Evolutionary conservation across 352 stramenopile species (phyloP).

Genomic region (Stramenopiles sp.): DNA sequence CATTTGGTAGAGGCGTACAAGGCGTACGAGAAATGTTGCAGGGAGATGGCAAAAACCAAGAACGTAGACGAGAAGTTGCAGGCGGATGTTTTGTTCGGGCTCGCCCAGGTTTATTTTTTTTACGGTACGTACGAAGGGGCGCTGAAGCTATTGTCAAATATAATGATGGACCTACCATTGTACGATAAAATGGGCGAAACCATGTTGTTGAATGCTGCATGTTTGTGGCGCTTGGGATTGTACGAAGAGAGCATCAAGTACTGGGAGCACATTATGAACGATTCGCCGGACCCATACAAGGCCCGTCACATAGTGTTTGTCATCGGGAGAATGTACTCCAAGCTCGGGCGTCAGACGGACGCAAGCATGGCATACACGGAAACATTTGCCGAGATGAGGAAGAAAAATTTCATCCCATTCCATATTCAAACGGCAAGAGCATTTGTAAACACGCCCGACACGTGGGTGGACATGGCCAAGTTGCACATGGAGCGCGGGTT

Average conservation of each 20-base stretch:
- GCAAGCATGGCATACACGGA: background rate
- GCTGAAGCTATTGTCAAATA: background rate
- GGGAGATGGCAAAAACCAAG: background rate
- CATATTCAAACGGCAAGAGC: background rate
- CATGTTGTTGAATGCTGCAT: conserved; percentile 1
- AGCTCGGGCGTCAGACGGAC: background rate
- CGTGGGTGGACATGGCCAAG: background rate
- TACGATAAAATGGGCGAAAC: background rate
- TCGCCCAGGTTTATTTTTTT: background rate
- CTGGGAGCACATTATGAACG: background rate
- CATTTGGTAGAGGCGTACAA: background rate
- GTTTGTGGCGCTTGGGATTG: background rate
- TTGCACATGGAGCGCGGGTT: background rate
- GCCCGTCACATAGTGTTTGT: background rate
- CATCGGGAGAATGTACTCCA: background rate
- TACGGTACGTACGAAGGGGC: background rate
- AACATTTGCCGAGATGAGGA: background rate
- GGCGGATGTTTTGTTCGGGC: background rate
- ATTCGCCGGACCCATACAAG: background rate
- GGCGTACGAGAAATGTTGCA: background rate
- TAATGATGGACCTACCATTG: background rate
- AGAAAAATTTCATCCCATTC: conserved; percentile 1
- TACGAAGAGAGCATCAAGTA: background rate
- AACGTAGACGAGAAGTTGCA: background rate
- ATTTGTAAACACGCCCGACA: conserved; percentile 1